These are phyloP conservation scores for Xylaria sp. DNA, from an alignment of 2,329 filamentous ascomycete species.

Conservation along the genomic window DNA sequence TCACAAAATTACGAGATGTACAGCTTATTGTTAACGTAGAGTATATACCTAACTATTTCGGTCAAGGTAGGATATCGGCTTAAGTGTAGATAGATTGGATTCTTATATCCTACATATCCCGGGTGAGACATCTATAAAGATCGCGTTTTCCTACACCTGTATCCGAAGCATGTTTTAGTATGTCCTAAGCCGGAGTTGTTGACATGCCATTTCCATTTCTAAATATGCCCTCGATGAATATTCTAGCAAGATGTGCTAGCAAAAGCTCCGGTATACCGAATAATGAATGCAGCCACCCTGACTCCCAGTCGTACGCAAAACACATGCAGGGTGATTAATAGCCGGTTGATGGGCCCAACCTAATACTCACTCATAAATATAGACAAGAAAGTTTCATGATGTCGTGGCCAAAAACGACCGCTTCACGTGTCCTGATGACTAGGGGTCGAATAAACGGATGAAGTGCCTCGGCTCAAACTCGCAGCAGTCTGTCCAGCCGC, in stretches of 20 bases:
- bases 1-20: neutral
- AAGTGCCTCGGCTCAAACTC: constrained; percentile 28
- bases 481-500: constrained; percentile 57
- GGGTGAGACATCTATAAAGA: neutral
- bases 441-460: constrained; percentile 29
- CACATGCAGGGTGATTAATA: constrained; percentile 12
- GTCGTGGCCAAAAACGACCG: neutral
- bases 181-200: neutral
- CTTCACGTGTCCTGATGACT: constrained; percentile 6
- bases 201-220: constrained; percentile 22
- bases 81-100: neutral
- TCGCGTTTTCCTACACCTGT: neutral
- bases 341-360: neutral
- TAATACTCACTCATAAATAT: constrained; percentile 7
- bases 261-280: constrained; percentile 8
- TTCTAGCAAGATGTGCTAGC: neutral
- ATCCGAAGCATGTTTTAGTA: neutral
- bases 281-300: constrained; percentile 30
- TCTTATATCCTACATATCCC: neutral
- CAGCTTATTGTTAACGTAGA: neutral
- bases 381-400: constrained; percentile 20
- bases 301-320: constrained; percentile 8
- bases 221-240: constrained; percentile 17
- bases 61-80: no score
- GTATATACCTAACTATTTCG: no score